Conservation (phyloP, 768 basidiomycete genomes). For the Pleurotus sapidus region DNA sequence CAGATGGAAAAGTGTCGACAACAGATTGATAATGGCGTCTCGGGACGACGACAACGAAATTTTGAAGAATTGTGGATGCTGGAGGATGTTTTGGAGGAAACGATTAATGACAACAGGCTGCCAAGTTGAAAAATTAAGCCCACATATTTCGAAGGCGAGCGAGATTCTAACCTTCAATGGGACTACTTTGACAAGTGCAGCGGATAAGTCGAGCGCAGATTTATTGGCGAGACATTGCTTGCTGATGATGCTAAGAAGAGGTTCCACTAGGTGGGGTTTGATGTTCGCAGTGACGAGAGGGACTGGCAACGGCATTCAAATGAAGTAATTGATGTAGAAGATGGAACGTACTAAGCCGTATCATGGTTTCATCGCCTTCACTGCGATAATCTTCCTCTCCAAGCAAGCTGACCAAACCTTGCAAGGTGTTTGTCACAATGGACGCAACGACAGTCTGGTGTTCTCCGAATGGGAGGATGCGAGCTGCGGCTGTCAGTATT, state of each 20-base stretch:
- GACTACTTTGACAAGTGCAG: slow-evolving; percentile 33
- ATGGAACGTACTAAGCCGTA: slow-evolving; percentile 34
- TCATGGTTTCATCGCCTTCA: slow-evolving; percentile 21
- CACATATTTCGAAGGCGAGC: background rate
- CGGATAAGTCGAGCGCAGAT: slow-evolving; percentile 40
- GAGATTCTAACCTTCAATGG: slow-evolving; percentile 58
- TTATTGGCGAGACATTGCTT: slow-evolving; percentile 53
- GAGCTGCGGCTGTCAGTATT: slow-evolving; percentile 28
- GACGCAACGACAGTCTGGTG: slow-evolving; percentile 21
- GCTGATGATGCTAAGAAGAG: slow-evolving; percentile 60
- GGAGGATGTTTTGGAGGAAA: slow-evolving; percentile 71
- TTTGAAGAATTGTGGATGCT: slow-evolving; percentile 61
- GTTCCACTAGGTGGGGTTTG: slow-evolving; percentile 67
- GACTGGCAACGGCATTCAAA: slow-evolving; percentile 15
- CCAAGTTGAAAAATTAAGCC: slow-evolving; percentile 12
- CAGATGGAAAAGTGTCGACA: slow-evolving; percentile 67
- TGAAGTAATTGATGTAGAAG: slow-evolving; percentile 5
- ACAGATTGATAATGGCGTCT: slow-evolving; percentile 48
- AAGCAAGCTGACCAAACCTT: slow-evolving; percentile 50
- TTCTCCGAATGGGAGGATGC: slow-evolving; percentile 16
- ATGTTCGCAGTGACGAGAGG: slow-evolving; percentile 28
- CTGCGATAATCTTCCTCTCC: slow-evolving; percentile 26
- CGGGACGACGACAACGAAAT: slow-evolving; percentile 30
- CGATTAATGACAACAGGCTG: slow-evolving; percentile 74
- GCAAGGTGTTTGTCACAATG: slow-evolving; percentile 44